Percentiles rank a stretch among this genome's conserved stretches.
Evolutionary conservation across 2,329 filamentous ascomycete species (phyloP).

Genomic region (Aureobasidium sp.): DNA sequence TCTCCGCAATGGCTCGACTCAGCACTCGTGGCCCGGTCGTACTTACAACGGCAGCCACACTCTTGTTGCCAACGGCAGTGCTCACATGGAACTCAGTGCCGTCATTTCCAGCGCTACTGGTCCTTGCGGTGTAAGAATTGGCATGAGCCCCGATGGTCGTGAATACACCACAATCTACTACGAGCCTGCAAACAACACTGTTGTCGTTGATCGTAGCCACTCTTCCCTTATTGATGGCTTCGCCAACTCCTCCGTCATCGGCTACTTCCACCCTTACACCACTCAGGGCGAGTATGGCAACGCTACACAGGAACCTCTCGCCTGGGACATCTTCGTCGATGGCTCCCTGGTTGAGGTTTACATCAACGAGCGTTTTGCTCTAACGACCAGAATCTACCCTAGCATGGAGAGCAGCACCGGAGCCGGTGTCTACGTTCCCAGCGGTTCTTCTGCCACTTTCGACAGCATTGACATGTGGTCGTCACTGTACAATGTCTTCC

Average conservation of each 20-base stretch:
- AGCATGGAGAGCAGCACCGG: conserved; percentile 37
- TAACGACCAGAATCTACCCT: conserved; percentile 41
- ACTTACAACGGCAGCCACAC: conserved; percentile 25
- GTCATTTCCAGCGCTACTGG: conserved; percentile 34
- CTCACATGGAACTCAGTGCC: conserved; percentile 37
- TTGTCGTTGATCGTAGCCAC: conserved; percentile 39
- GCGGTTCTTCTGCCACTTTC: conserved; percentile 30
- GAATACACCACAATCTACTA: conserved; percentile 42
- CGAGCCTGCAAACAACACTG: conserved; percentile 39
- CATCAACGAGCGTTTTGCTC: conserved; percentile 37
- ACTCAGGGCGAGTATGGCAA: conserved; percentile 20
- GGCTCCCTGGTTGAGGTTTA: conserved; percentile 43
- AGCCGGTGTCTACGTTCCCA: conserved; percentile 36
- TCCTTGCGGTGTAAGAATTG: conserved; percentile 37
- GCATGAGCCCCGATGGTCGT: conserved; percentile 35
- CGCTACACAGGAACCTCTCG: conserved; percentile 31
- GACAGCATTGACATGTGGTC: conserved; percentile 32
- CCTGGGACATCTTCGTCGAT: conserved; percentile 42
- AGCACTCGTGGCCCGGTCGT: conserved; percentile 21
- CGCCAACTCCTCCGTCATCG: conserved; percentile 38
- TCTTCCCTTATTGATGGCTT: conserved; percentile 38
- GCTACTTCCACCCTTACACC: conserved; percentile 42
- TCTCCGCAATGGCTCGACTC: conserved; percentile 28
- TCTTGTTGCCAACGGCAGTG: conserved; percentile 24
- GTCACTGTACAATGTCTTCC: conserved; percentile 30